phyloP scores from a whole-genome alignment of 768 basidiomycete species.

The Pleurotus cornucopiae region DNA sequence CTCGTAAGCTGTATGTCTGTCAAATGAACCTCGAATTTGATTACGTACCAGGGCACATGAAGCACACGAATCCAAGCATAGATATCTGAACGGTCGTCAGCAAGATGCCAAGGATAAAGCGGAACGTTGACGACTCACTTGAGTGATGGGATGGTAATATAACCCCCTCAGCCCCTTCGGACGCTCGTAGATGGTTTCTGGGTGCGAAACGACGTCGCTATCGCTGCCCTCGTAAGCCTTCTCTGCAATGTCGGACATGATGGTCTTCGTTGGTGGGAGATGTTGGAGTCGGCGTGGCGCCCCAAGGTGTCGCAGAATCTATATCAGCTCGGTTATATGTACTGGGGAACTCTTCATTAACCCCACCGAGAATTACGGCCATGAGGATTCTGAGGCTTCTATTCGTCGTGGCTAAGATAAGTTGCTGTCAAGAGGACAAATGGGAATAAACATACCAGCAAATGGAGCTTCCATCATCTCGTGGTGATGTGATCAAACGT shows the following conservation, averaged over 20 bases:
- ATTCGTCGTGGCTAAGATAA: too few relatives aligned
- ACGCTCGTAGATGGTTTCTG: conserved; percentile 33
- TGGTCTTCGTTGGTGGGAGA: not conserved
- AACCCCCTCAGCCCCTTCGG: conserved; percentile 49
- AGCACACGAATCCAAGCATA: conserved; percentile 69
- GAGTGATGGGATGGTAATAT: conserved; percentile 56
- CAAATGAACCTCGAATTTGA: not conserved
- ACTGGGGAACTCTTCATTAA: too few relatives aligned
- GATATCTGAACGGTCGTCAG: conserved; percentile 26
- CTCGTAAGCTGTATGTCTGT: conserved; percentile 10
- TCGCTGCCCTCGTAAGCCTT: conserved; percentile 20
- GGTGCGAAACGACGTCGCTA: conserved; percentile 16
- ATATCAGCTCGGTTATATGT: too few relatives aligned
- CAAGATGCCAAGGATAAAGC: not conserved
- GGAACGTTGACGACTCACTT: conserved; percentile 22
- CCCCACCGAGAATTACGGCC: too few relatives aligned
- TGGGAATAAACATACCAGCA: too few relatives aligned
- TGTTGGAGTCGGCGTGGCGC: too few relatives aligned
- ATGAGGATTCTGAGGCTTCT: too few relatives aligned
- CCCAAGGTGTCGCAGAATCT: too few relatives aligned
- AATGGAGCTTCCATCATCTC: too few relatives aligned
- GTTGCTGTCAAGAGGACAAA: too few relatives aligned
- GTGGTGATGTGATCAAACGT: too few relatives aligned
- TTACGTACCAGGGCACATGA: conserved; percentile 53
- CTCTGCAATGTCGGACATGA: conserved; percentile 4